Evolutionary conservation across 371 early-diverging fungal species (phyloP), one percentile per base, ranked within the genome.

Genomic region (Syncephalastrum racemosum): DNA sequence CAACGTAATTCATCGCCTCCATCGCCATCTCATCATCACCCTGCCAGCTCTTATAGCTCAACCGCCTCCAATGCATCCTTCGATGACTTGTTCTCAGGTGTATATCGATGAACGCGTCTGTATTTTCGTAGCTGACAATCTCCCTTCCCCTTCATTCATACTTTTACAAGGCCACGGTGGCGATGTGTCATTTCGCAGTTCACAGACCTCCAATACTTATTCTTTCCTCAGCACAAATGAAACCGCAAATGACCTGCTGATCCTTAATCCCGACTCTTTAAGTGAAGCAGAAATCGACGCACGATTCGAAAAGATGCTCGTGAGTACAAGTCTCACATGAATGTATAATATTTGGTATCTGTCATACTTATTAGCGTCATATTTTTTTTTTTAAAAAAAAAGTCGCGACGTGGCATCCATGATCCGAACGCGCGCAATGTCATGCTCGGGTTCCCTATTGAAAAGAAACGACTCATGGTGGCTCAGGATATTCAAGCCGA

Each of bases 381-480:
- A 23, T 22, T 51, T 51, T 14, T 27, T 40, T 43, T 18, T 27
- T 43, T 23, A 36, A 8, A 8, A 2, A 31, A 10, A 3, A 31
- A 75, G 79, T 64, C 67, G 20, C 67, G 80, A 46, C 68, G 80
- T 47, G 80, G 80, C 16, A 76, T 79, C 6, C 60, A 74, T 53
- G 77, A 74, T 46, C 58, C 65, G 8, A 63, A 60, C 51, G 69
- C 70, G 48, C 56, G 77, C 14, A 50, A 43, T 14, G 67, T 66
- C 39, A 76, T 79, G 77, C 40, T 56, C n/a, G 66, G 64, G 1
- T 79, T 76, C 59, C 43, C 77, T 6, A 63, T 73, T 22, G 77
- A 79, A 39, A 79, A 79, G 47, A 79, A 79, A 56, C 54, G 80
- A 27, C 44, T 79, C 15, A 76, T 79, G 80, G 75, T 79, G n/a